Base-by-base conservation (phyloP, 1,284 basidiomycete species). In the Sporisorium iseilematis-ciliati region DNA sequence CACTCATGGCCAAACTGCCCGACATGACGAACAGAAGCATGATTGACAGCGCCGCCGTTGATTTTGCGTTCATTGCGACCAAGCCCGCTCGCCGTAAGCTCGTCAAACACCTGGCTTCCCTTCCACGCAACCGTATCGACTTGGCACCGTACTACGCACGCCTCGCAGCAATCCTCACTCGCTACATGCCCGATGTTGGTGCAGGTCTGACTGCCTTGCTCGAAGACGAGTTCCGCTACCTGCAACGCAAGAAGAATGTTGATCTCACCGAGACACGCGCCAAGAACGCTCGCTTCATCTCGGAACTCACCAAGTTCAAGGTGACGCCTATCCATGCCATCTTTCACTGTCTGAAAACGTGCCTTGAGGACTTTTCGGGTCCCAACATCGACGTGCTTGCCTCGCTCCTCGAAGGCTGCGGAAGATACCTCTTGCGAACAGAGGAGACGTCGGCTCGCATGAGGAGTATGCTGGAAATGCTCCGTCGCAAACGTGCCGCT, bases 1-100 rank as follows among this genome's bases (percentile, higher is more conserved):
- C 93, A 1, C 88, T 99, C n/a, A 90, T 99, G 45, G 91, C 92
- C n/a, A 91, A 94, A 18, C 88, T 99, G 26, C 93, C 95, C 0
- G 94, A 98, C 82, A 92, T 94, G 23, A 95, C 93, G 7, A 98
- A 96, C 82, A 90, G 93, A n/a, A 90, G 91, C 4, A 87, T 95
- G 80, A 93, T 99, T 62, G 97, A 99, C 84, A 93, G 95, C 85
- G 92, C 92, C 20, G 95, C 95, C 0, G 90, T 97, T 40, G 96
- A 99, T 75, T 98, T 99, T 85, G 94, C 94, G 0, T 94, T 95
- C 82, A 87, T 98, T 65, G 98, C 98, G 84, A 95, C 93, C 46
- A 98, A 98, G 85, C 94, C 94, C 12, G 93, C 95, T 2, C 88
- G 97, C 69, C 95, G 95, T 82, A 88, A 95, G 54, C 88, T 98